Conservation (phyloP, 2,329 filamentous ascomycete species). For the Trematosphaeria pertusa region DNA sequence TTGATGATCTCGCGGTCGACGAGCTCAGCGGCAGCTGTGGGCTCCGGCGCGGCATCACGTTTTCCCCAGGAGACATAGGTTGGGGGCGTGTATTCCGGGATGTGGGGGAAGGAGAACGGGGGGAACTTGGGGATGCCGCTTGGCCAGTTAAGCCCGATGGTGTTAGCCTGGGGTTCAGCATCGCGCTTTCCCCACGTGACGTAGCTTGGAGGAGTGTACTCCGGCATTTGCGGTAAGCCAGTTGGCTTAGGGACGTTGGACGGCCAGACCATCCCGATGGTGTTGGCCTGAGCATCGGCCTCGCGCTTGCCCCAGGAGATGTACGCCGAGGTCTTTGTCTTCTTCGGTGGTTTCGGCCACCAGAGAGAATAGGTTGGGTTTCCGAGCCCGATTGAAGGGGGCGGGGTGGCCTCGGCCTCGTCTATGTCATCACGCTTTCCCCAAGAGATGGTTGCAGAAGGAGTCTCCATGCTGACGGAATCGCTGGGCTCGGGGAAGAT, state of each 20-base stretch:
- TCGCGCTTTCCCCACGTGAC: constrained; percentile 14
- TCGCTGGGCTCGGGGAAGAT: not conserved
- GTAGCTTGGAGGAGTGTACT: not conserved
- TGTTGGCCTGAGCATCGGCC: constrained; percentile 1
- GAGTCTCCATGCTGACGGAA: constrained; percentile 3
- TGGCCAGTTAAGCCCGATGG: not conserved
- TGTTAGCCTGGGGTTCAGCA: too few species aligned
- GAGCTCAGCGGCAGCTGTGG: constrained; percentile 15
- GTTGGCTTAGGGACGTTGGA: not conserved
- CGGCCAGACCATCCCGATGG: not conserved
- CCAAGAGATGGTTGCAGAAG: constrained; percentile 17
- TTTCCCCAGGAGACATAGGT: constrained; percentile 11
- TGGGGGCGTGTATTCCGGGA: constrained; percentile 1
- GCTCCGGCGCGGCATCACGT: constrained; percentile 12
- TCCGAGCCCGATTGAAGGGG: not conserved
- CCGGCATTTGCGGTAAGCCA: not conserved
- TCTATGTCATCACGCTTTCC: too few species aligned
- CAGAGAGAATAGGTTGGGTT: constrained; percentile 1
- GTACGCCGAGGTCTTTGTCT: constrained; percentile 5
- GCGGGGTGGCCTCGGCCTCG: constrained; percentile 1
- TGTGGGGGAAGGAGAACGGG: too few species aligned
- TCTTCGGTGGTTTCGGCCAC: constrained; percentile 1
- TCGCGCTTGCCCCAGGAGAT: constrained; percentile 23
- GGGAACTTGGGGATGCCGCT: too few species aligned
- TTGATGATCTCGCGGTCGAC: constrained; percentile 6